Base-by-base conservation (phyloP, 495 filamentous ascomycete genomes). In the Amphirosellinia nigrospora region DNA sequence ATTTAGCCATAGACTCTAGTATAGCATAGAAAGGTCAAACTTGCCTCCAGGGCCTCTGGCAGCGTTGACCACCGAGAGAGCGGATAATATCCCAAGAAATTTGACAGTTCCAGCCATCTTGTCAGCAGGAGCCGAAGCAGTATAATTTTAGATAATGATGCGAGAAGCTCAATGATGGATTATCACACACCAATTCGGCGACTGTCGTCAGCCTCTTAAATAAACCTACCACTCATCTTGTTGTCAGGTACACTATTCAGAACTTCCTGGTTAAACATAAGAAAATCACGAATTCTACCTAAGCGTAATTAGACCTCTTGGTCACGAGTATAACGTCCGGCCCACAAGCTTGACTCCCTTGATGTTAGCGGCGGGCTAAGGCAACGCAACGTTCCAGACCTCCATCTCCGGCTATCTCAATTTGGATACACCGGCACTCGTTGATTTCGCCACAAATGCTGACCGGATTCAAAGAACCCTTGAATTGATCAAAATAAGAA, bases 31-130 rank as follows among this genome's bases (percentile, higher is more conserved):
- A 28, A 28, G 10, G 15, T 52, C 21, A 52, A 13, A 28, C 23
- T 52, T 52, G 23, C 48, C 48, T 52, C 48, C 48, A 11, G 48
- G 48, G 11, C 48, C 48, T 52, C 48, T 52, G 48, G 48, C 48
- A 28, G 48, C 48, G 3, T 26, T 28, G 3, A 28, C 48, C 23
- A 11, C 48, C 21, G 48, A 13, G 48, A 52, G 48, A 52, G 23
- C 48, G 48, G 23, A 52, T 13, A 52, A 52, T 13, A 52, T 3
- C 15, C 48, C 48, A 28, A 52, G 23, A 9, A 52, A 15, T 28
- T 28, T 52, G 48, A 19, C 28, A 52, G 48, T 13, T 28, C 48
- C 10, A 28, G 48, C 23, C 48, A 52, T 52, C 11, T 52, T 52
- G 48, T 28, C 48, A n/a, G 19, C 43, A 6, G 19, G 5, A 6